Percentiles rank a stretch among this genome's conserved stretches.
Evolutionary conservation across 495 filamentous ascomycete species (phyloP).

Genomic region (Mycothermus thermophilus): DNA sequence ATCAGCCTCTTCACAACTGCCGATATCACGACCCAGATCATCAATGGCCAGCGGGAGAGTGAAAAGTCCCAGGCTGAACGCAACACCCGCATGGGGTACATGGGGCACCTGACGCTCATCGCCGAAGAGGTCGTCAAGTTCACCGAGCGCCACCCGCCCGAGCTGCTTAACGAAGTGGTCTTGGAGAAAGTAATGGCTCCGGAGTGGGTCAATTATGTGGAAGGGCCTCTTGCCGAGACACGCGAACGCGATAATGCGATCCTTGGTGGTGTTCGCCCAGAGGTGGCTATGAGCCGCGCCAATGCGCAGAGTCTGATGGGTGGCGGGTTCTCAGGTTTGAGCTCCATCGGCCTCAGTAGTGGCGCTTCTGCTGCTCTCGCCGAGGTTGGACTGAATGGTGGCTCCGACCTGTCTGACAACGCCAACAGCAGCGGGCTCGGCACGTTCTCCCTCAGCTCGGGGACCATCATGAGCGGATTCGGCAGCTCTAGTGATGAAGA

Average conservation of each 20-base stretch:
- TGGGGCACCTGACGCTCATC: conserved; percentile 95
- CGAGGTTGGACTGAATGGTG: conserved; percentile 57
- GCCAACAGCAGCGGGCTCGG: conserved; percentile 52
- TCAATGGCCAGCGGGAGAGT: conserved; percentile 75
- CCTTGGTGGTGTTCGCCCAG: conserved; percentile 88
- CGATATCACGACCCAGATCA: conserved; percentile 77
- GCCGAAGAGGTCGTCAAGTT: conserved; percentile 99
- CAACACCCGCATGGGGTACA: conserved; percentile 91
- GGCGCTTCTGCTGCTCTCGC: conserved; percentile 56
- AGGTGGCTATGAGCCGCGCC: conserved; percentile 49
- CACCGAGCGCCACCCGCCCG: conserved; percentile 82
- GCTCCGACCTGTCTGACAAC: conserved; percentile 59
- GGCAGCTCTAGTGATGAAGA: conserved; percentile 92
- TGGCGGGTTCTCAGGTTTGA: conserved; percentile 32
- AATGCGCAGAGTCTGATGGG: conserved; percentile 20
- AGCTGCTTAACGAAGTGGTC: conserved; percentile 69
- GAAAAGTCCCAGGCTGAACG: conserved; percentile 67
- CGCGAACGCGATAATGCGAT: conserved; percentile 95
- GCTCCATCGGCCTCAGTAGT: conserved; percentile 28
- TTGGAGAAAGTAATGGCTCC: conserved; percentile 75
- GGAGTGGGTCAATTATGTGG: conserved; percentile 91
- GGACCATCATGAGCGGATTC: conserved; percentile 79
- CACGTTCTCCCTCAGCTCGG: conserved; percentile 51
- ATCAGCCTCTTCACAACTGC: conserved; percentile 85
- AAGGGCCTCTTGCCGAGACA: conserved; percentile 85